Evolutionary conservation across 306 rosid genomes (phyloP).

Genomic region (Carpinus viminea): DNA sequence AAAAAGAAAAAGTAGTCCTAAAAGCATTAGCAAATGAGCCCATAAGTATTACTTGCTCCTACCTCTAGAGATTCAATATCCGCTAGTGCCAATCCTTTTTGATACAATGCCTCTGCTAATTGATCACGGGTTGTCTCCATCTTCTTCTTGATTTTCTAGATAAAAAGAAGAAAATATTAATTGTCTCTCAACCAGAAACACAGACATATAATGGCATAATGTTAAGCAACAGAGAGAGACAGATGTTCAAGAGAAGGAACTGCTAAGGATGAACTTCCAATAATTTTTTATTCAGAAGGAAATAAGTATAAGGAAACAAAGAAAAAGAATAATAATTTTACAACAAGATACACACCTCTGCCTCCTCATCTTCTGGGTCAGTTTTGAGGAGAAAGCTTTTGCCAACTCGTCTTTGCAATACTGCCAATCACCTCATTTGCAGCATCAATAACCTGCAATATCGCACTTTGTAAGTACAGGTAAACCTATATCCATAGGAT

Average conservation of each 20-base stretch:
- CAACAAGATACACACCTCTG: conserved; percentile 55
- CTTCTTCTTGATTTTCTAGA: conserved; percentile 74
- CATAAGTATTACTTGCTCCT: conserved; percentile 14
- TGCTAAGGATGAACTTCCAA: neutral
- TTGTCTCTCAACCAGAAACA: conserved; percentile 13
- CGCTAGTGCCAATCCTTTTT: conserved; percentile 84
- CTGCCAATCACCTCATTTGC: conserved; percentile 81
- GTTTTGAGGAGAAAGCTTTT: conserved; percentile 59
- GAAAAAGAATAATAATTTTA: neutral
- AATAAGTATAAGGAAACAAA: conserved; percentile 17
- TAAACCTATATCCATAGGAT: neutral
- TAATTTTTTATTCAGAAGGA: conserved; percentile 7
- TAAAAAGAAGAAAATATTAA: conserved; percentile 20
- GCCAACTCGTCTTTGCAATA: conserved; percentile 77
- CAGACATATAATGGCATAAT: conserved; percentile 9
- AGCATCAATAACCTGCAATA: conserved; percentile 75
- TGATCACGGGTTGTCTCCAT: conserved; percentile 86
- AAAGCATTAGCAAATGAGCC: too few relatives aligned
- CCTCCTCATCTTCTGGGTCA: conserved; percentile 90
- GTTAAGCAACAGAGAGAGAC: neutral
- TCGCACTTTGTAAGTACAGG: neutral
- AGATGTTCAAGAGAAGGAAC: neutral
- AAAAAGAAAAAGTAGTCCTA: too few relatives aligned
- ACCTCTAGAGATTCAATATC: conserved; percentile 77
- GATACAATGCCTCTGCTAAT: conserved; percentile 83